phyloP scores from a whole-genome alignment of 1,284 basidiomycete species.

The Malassezia slooffiae region DNA sequence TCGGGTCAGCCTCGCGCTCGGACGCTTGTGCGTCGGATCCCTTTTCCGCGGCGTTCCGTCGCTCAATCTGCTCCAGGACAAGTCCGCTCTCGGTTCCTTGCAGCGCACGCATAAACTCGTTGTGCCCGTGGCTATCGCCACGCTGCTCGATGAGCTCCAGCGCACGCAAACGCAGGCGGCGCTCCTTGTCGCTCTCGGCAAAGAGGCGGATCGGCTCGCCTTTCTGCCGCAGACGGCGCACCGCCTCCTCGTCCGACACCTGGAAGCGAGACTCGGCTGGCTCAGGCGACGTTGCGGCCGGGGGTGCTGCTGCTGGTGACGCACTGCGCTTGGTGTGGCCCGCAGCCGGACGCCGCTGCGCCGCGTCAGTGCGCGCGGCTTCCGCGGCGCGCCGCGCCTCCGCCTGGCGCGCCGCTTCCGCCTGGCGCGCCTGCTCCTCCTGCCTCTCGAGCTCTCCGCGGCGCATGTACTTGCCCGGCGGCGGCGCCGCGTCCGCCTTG shows the following conservation, averaged over 20 bases:
- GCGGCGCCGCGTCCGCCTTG: slow-evolving; percentile 58
- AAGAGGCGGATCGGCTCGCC: slow-evolving; percentile 91
- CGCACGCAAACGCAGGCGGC: slow-evolving; percentile 75
- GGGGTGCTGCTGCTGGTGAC: background rate
- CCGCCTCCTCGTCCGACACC: slow-evolving; percentile 82
- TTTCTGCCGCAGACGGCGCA: slow-evolving; percentile 74
- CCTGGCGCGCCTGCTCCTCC: background rate
- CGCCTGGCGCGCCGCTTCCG: background rate
- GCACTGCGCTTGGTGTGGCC: background rate
- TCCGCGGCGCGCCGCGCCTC: background rate
- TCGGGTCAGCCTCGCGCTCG: slow-evolving; percentile 48
- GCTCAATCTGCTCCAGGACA: slow-evolving; percentile 58
- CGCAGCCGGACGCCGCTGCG: slow-evolving; percentile 9
- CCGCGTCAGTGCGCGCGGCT: background rate
- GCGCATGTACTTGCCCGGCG: slow-evolving; percentile 33
- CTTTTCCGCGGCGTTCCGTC: slow-evolving; percentile 23
- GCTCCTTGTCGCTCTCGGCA: slow-evolving; percentile 85
- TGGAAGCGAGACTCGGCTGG: slow-evolving; percentile 63
- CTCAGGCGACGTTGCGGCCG: too few species aligned
- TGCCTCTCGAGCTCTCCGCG: slow-evolving; percentile 25
- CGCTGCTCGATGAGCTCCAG: slow-evolving; percentile 67
- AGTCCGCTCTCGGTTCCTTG: slow-evolving; percentile 62
- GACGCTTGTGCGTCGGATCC: slow-evolving; percentile 23
- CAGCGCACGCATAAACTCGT: slow-evolving; percentile 86
- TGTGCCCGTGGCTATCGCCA: slow-evolving; percentile 9